Evolutionary conservation across 1,139 yeast genomes (phyloP).

Genomic region (Candida pseudoviswanathii): DNA sequence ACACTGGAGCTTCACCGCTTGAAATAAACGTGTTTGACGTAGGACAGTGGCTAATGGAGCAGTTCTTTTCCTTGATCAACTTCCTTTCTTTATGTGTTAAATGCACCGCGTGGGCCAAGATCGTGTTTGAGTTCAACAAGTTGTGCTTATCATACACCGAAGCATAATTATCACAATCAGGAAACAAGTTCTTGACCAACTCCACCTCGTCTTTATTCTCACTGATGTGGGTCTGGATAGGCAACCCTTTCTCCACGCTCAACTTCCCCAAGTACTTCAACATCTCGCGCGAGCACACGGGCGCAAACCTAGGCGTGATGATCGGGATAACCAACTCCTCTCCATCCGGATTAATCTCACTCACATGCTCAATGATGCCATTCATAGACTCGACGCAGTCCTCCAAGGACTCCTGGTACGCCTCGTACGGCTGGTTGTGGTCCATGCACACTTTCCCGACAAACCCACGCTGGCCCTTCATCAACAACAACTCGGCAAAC

Average conservation of each 20-base stretch:
- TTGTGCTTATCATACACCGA: constrained; percentile 72
- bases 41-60: constrained; percentile 94
- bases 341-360: constrained; percentile 49
- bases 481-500: constrained; percentile 70
- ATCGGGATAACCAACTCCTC: constrained; percentile 65
- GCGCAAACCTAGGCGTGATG: constrained; percentile 93
- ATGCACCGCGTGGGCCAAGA: constrained; percentile 89
- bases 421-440: constrained; percentile 62
- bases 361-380: constrained; percentile 59
- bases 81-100: constrained; percentile 64
- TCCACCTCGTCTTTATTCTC: constrained; percentile 77
- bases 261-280: constrained; percentile 65
- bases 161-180: constrained; percentile 68
- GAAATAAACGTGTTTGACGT: constrained; percentile 86
- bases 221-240: constrained; percentile 87
- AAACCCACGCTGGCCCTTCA: constrained; percentile 80
- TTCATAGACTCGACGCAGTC: constrained; percentile 61
- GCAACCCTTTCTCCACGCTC: constrained; percentile 51
- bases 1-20: constrained; percentile 87
- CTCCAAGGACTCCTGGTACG: constrained; percentile 62
- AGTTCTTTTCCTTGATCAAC: constrained; percentile 50
- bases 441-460: constrained; percentile 96
- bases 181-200: constrained; percentile 75
- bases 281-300: constrained; percentile 71
- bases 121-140: constrained; percentile 64